Evolutionary conservation across 2,329 filamentous ascomycete species (phyloP).

Genomic region (Hypoxylon sp.): DNA sequence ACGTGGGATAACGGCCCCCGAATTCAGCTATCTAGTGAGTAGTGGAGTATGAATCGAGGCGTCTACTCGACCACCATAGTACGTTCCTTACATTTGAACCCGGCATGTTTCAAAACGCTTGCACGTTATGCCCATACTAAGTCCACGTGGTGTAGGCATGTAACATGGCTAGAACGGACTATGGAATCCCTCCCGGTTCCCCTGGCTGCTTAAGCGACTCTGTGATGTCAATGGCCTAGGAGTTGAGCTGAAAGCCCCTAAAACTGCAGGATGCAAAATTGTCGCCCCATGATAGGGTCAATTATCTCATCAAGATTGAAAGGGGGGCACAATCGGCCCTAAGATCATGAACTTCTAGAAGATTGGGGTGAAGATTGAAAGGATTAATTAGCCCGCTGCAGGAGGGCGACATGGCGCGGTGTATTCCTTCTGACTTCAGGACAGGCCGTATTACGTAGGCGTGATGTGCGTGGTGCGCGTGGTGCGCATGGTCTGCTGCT

Average conservation of each 20-base stretch:
- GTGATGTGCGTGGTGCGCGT: background rate
- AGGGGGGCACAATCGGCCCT: slow-evolving; percentile 33
- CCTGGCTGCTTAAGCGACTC: background rate
- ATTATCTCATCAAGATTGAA: slow-evolving; percentile 25
- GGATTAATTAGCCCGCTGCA: slow-evolving; percentile 40
- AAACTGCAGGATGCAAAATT: slow-evolving; percentile 13
- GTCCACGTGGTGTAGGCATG: slow-evolving; percentile 1
- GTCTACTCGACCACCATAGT: background rate
- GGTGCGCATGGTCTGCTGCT: slow-evolving; percentile 2
- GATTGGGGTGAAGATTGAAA: slow-evolving; percentile 14
- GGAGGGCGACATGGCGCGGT: slow-evolving; percentile 28
- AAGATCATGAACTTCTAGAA: slow-evolving; percentile 33
- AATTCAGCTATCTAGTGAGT: background rate
- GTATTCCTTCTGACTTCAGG: slow-evolving; percentile 31
- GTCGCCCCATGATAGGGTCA: slow-evolving; percentile 9
- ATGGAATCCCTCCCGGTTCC: slow-evolving; percentile 17
- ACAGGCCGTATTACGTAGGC: slow-evolving; percentile 42
- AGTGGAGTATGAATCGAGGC: background rate
- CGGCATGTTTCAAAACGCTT: background rate
- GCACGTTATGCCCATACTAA: background rate
- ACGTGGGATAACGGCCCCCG: slow-evolving; percentile 8
- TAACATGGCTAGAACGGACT: slow-evolving; percentile 19
- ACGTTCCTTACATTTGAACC: background rate
- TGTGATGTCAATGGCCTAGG: slow-evolving; percentile 15
- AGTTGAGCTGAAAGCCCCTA: slow-evolving; percentile 19